These are phyloP conservation scores for Pestalotiopsis sp. DNA, from an alignment of 2,329 filamentous ascomycete genomes.

Conservation along the genomic window DNA sequence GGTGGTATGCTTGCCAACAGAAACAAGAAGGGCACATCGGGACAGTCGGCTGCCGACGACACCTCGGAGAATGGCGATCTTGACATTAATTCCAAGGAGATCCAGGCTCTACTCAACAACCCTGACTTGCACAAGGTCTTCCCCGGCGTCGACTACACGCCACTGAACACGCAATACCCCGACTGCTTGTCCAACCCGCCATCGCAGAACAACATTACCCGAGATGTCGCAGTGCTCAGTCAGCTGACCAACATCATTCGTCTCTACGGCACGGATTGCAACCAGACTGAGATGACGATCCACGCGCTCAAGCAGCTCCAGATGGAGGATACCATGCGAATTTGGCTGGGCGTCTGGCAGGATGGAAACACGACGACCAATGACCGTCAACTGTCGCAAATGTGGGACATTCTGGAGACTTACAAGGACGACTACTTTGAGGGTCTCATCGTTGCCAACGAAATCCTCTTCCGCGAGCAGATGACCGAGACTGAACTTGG, in stretches of 20 bases:
- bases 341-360: conserved; percentile 96
- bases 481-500: conserved; percentile 67
- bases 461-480: conserved; percentile 75
- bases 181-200: conserved; percentile 75
- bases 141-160: conserved; percentile 93
- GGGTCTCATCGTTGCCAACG: conserved; percentile 80
- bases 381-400: conserved; percentile 74
- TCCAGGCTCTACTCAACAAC: conserved; percentile 81
- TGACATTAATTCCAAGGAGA: conserved; percentile 71
- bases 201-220: conserved; percentile 91
- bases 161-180: conserved; percentile 87
- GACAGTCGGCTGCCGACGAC: conserved; percentile 60
- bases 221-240: conserved; percentile 85
- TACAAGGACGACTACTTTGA: conserved; percentile 72
- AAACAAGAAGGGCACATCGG: conserved; percentile 38
- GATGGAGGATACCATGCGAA: conserved; percentile 71
- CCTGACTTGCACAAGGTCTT: conserved; percentile 86
- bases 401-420: conserved; percentile 78
- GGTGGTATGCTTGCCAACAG: conserved; percentile 39
- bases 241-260: conserved; percentile 87
- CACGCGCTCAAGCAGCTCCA: conserved; percentile 76
- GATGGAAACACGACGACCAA: conserved; percentile 84
- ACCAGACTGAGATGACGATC: conserved; percentile 92
- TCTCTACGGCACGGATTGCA: conserved; percentile 94
- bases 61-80: conserved; percentile 67